These are phyloP conservation scores for Cordyceps cicadae DNA, from an alignment of 2,329 filamentous ascomycete species.

Conservation along the genomic window DNA sequence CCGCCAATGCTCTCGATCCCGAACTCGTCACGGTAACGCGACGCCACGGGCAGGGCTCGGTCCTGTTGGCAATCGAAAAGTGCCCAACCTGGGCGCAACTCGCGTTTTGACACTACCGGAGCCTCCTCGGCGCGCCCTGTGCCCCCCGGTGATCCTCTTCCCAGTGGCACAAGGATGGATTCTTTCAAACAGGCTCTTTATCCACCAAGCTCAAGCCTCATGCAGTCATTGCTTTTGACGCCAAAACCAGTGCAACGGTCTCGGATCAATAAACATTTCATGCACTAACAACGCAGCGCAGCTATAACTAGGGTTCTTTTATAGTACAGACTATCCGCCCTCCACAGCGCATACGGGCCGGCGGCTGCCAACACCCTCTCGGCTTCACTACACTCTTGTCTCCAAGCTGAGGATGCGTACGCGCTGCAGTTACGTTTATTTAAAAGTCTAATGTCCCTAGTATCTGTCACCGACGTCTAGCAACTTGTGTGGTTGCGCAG, in stretches of 20 bases:
- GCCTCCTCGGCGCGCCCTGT: neutral
- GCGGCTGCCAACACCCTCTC: neutral
- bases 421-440: neutral
- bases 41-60: neutral
- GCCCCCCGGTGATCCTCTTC: neutral
- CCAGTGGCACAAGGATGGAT: neutral
- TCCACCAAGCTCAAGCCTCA: neutral
- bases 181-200: no score
- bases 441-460: neutral
- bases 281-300: neutral
- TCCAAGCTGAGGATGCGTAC: neutral
- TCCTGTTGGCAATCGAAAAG: neutral
- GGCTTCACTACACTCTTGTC: neutral
- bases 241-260: slow-evolving; percentile 4
- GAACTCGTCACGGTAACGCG: neutral
- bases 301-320: neutral
- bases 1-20: no score
- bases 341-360: no score
- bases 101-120: no score
- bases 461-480: neutral
- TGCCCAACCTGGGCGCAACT: neutral
- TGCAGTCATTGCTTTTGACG: slow-evolving; percentile 3
- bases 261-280: neutral
- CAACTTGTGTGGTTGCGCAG: neutral
- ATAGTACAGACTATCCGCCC: neutral